Evolutionary conservation across 2,329 filamentous ascomycete species (phyloP).

Genomic region (Ophiosphaerella herpotricha): DNA sequence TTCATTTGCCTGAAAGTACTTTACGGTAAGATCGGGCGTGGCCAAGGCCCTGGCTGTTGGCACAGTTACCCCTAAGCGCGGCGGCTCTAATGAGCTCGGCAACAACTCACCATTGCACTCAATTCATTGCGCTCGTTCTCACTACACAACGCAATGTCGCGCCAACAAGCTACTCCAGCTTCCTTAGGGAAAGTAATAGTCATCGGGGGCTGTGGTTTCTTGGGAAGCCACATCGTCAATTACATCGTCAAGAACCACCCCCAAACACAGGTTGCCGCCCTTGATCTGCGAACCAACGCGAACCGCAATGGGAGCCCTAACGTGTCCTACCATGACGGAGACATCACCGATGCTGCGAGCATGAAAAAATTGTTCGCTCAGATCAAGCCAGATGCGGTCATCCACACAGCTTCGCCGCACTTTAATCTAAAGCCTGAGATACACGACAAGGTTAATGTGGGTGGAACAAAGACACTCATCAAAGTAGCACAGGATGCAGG

Average conservation of each 20-base stretch:
- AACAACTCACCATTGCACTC: slow-evolving; percentile 6
- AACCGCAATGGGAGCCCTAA: slow-evolving; percentile 47
- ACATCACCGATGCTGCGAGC: slow-evolving; percentile 53
- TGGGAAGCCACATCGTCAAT: slow-evolving; percentile 57
- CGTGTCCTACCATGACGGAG: slow-evolving; percentile 56
- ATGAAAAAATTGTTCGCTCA: slow-evolving; percentile 50
- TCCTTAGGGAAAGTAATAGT: slow-evolving; percentile 54
- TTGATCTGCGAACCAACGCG: slow-evolving; percentile 52
- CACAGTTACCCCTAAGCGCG: slow-evolving; percentile 14
- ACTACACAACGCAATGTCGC: slow-evolving; percentile 19
- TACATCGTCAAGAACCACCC: slow-evolving; percentile 50
- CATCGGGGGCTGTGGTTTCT: slow-evolving; percentile 57
- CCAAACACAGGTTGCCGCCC: slow-evolving; percentile 51
- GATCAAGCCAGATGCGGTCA: slow-evolving; percentile 53
- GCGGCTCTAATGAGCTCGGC: neutral
- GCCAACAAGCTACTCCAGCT: slow-evolving; percentile 18
- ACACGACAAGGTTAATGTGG: slow-evolving; percentile 57
- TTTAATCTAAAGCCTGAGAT: slow-evolving; percentile 46
- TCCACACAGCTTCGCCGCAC: slow-evolving; percentile 57
- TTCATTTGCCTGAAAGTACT: no score
- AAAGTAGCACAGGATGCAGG: slow-evolving; percentile 53
- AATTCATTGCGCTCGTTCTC: neutral
- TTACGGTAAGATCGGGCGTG: no score
- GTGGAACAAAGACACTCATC: slow-evolving; percentile 56
- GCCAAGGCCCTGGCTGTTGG: slow-evolving; percentile 17